A percentile compares a stretch with the other conserved stretches of the same genome.
Conservation (phyloP, 1,284 basidiomycete species). For the Ceratobasidium sp. region DNA sequence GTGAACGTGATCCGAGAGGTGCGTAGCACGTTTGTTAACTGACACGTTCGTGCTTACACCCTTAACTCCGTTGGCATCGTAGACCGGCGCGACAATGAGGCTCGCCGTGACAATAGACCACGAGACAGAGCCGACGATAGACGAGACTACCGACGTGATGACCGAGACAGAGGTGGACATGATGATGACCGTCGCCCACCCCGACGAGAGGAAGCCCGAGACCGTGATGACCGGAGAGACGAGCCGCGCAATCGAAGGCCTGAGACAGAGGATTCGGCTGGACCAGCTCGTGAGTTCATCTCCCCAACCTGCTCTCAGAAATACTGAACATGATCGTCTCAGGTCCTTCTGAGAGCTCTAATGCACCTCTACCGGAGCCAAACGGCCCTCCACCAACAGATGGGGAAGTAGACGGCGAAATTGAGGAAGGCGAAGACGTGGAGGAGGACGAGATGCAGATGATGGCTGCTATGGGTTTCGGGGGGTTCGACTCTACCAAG, state of each 20-base stretch:
- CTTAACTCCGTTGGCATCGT: constrained; percentile 37
- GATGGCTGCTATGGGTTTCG: constrained; percentile 91
- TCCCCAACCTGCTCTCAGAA: constrained; percentile 40
- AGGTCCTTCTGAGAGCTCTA: constrained; percentile 1
- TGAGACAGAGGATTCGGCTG: constrained; percentile 51
- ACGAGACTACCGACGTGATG: constrained; percentile 52
- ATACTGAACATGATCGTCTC: background rate
- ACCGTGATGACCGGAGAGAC: constrained; percentile 34
- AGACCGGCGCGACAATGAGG: constrained; percentile 43
- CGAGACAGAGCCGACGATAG: constrained; percentile 41
- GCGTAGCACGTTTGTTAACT: background rate
- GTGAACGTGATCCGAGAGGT: constrained; percentile 28
- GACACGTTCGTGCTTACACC: constrained; percentile 12
- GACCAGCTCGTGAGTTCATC: constrained; percentile 50
- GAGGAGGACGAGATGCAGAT: constrained; percentile 82
- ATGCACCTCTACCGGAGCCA: constrained; percentile 52
- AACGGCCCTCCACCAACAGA: constrained; percentile 55
- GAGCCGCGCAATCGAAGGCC: constrained; percentile 16
- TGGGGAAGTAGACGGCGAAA: constrained; percentile 55
- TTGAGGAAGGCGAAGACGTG: constrained; percentile 68
- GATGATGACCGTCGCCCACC: constrained; percentile 41
- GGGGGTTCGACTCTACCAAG: constrained; percentile 90
- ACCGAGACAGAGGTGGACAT: constrained; percentile 49
- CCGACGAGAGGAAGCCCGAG: constrained; percentile 47
- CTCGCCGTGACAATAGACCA: constrained; percentile 33